Evolutionary conservation across 305 asterid species (phyloP).

Genomic region (Fraxinus sp.): DNA sequence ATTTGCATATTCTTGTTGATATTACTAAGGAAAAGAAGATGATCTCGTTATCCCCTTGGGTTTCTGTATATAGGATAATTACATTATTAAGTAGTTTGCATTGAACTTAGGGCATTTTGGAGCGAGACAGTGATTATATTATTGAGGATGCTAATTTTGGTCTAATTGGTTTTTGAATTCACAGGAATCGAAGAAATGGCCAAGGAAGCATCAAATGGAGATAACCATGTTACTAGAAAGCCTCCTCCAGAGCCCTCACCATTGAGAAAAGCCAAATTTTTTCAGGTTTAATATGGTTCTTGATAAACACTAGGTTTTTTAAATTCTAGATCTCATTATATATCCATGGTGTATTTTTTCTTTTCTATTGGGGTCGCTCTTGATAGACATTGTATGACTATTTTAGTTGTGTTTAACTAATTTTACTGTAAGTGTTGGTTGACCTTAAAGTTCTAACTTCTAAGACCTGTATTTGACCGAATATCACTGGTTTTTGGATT

Average conservation of each 20-base stretch:
- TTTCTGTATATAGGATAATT: background rate
- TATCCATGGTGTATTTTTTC: background rate
- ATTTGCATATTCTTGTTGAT: background rate
- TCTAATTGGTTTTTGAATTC: conserved; percentile 9
- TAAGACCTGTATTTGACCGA: background rate
- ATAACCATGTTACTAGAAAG: conserved; percentile 31
- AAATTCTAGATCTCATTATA: background rate
- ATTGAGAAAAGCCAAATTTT: conserved; percentile 48
- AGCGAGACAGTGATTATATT: background rate
- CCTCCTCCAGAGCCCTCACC: conserved; percentile 62
- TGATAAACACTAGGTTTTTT: background rate
- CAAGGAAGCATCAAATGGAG: conserved; percentile 38
- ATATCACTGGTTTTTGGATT: background rate
- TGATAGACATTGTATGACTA: background rate
- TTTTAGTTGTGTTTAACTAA: background rate
- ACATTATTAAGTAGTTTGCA: background rate
- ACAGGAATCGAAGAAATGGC: conserved; percentile 33
- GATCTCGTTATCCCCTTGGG: background rate
- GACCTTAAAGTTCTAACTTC: background rate
- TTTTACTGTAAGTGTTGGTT: background rate
- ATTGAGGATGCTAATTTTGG: background rate
- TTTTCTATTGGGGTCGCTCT: background rate
- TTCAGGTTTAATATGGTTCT: conserved; percentile 31
- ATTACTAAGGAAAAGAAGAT: background rate
- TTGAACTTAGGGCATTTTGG: background rate